Evolutionary conservation across 257 asterid species (phyloP).

Genomic region (Schizonepeta tenuifolia): DNA sequence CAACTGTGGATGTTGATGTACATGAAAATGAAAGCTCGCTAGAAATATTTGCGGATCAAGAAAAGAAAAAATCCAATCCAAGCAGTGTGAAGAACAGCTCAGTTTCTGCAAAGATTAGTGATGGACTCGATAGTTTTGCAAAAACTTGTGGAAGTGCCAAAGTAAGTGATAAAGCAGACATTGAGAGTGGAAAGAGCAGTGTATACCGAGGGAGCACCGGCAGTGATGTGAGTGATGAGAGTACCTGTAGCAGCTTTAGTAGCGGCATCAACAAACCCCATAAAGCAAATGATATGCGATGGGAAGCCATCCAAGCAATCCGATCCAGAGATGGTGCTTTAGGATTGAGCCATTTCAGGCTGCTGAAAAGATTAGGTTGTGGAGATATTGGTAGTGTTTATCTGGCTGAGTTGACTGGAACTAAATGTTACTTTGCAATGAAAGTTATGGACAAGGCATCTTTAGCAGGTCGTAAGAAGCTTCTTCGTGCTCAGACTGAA

Average conservation of each 20-base stretch:
- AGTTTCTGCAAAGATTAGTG: constrained; percentile 46
- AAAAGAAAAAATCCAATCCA: constrained; percentile 42
- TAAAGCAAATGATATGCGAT: constrained; percentile 50
- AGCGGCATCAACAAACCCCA: constrained; percentile 61
- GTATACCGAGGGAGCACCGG: constrained; percentile 52
- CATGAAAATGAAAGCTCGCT: constrained; percentile 28
- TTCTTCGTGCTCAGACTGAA: constrained; percentile 62
- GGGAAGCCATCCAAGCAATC: constrained; percentile 59
- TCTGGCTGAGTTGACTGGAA: constrained; percentile 56
- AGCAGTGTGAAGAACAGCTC: constrained; percentile 44
- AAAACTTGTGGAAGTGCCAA: constrained; percentile 47
- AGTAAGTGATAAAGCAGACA: constrained; percentile 35
- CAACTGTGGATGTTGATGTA: constrained; percentile 35
- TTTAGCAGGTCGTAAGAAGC: constrained; percentile 58
- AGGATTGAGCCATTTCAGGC: constrained; percentile 58
- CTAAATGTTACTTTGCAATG: constrained; percentile 56
- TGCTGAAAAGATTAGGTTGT: constrained; percentile 57
- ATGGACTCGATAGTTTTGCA: constrained; percentile 35
- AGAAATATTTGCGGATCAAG: constrained; percentile 37
- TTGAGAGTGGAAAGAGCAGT: constrained; percentile 56
- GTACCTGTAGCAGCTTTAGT: constrained; percentile 62
- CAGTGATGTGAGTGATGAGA: constrained; percentile 55
- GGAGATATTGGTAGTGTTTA: constrained; percentile 67
- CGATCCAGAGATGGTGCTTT: constrained; percentile 47
- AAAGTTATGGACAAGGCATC: constrained; percentile 60